Evolutionary conservation across 305 asterid species (phyloP).

Genomic region (Ruellia speciosa): DNA sequence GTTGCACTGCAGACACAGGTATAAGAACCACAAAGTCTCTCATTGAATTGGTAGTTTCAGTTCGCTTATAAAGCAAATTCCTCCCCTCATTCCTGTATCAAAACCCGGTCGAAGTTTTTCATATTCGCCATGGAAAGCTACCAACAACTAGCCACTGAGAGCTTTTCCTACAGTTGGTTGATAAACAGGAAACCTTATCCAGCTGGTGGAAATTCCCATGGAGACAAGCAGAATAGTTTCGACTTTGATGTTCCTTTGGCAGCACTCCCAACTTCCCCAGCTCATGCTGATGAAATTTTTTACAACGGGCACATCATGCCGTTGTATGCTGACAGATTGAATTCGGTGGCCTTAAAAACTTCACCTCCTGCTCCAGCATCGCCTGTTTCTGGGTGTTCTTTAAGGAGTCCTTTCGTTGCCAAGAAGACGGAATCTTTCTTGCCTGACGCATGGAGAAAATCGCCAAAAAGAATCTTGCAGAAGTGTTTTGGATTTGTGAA

Average conservation of each 20-base stretch:
- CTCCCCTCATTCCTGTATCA: too few relatives aligned
- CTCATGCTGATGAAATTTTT: constrained; percentile 60
- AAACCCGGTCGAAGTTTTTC: too few relatives aligned
- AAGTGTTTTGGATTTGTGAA: constrained; percentile 34
- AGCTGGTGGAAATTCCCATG: constrained; percentile 22
- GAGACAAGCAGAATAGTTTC: constrained; percentile 32
- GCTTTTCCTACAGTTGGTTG: constrained; percentile 86
- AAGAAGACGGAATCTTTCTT: constrained; percentile 1
- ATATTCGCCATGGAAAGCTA: constrained; percentile 49
- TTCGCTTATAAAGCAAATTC: too few relatives aligned
- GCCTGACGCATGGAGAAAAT: constrained; percentile 32
- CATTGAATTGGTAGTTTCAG: too few relatives aligned
- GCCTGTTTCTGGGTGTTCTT: constrained; percentile 27
- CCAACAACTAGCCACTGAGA: constrained; percentile 63
- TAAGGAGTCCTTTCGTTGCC: constrained; percentile 4
- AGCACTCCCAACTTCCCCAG: constrained; percentile 27
- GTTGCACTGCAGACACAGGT: too few relatives aligned
- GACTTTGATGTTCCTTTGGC: constrained; percentile 40
- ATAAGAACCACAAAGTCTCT: too few relatives aligned
- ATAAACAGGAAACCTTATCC: constrained; percentile 30
- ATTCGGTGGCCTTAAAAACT: too few relatives aligned
- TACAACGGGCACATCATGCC: constrained; percentile 59
- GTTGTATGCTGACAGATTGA: constrained; percentile 23
- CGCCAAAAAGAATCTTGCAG: constrained; percentile 25
- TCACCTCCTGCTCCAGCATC: constrained; percentile 5